Evolutionary conservation across 2,329 filamentous ascomycete genomes (phyloP).

Genomic region (Cordyceps militaris): DNA sequence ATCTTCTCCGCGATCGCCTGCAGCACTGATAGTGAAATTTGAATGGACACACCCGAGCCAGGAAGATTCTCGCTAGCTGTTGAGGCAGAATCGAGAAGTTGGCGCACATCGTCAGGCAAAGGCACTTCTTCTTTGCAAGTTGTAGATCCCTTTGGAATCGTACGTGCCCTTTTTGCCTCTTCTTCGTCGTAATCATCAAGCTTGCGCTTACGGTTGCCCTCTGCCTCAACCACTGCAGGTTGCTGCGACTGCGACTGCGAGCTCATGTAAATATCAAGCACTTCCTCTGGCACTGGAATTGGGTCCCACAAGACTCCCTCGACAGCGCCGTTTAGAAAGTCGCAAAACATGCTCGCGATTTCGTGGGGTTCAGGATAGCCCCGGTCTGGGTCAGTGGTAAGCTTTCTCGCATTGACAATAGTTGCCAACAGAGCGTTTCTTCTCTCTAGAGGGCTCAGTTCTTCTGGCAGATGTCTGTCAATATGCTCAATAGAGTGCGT

Average conservation of each 20-base stretch:
- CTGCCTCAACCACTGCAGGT: constrained; percentile 16
- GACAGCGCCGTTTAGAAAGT: constrained; percentile 34
- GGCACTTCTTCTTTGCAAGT: constrained; percentile 24
- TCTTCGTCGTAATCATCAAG: constrained; percentile 30
- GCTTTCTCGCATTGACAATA: constrained; percentile 29
- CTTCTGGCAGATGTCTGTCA: constrained; percentile 35
- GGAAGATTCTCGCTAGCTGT: constrained; percentile 13
- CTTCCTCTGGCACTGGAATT: constrained; percentile 37
- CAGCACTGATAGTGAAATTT: constrained; percentile 27
- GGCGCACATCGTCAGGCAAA: constrained; percentile 25
- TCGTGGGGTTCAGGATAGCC: constrained; percentile 37
- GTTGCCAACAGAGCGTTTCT: constrained; percentile 38
- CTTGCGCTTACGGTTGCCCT: constrained; percentile 39
- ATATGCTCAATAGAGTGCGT: constrained; percentile 51
- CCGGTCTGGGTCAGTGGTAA: constrained; percentile 35
- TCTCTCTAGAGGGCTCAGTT: constrained; percentile 34
- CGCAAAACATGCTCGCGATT: constrained; percentile 40
- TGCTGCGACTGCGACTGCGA: constrained; percentile 31
- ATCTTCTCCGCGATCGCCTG: constrained; percentile 32
- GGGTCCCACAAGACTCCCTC: constrained; percentile 39
- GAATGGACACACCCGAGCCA: constrained; percentile 19
- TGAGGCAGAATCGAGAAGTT: constrained; percentile 21
- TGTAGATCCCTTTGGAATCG: constrained; percentile 18
- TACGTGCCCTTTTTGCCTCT: constrained; percentile 25
- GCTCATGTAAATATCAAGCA: constrained; percentile 41